Percentiles rank a stretch among this genome's conserved stretches.
Evolutionary conservation across 2,329 filamentous ascomycete species (phyloP).

Genomic region (Apiospora malaysiana): DNA sequence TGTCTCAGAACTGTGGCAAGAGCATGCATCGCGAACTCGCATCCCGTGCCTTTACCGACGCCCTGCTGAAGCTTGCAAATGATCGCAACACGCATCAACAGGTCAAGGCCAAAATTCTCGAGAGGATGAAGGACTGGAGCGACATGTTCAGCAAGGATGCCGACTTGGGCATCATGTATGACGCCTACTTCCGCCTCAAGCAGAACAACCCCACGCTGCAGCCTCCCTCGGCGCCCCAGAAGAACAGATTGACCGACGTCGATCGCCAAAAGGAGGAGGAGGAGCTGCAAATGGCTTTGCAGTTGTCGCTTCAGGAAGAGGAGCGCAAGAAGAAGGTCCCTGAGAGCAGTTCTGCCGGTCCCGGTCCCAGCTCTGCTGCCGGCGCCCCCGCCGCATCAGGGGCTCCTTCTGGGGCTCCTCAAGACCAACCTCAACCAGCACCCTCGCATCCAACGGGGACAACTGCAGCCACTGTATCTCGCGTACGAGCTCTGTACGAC

Average conservation of each 20-base stretch:
- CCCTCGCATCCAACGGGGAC: slow-evolving; percentile 78
- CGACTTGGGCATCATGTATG: slow-evolving; percentile 96
- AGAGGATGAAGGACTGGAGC: slow-evolving; percentile 95
- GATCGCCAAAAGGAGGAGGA: slow-evolving; percentile 97
- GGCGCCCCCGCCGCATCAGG: slow-evolving; percentile 33
- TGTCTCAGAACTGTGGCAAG: slow-evolving; percentile 90
- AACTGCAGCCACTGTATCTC: slow-evolving; percentile 93
- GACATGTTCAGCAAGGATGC: slow-evolving; percentile 91
- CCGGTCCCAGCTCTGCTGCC: slow-evolving; percentile 38
- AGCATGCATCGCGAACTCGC: slow-evolving; percentile 88
- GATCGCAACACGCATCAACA: slow-evolving; percentile 96
- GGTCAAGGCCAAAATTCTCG: slow-evolving; percentile 95
- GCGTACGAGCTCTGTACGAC: slow-evolving; percentile 91
- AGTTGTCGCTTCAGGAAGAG: slow-evolving; percentile 90
- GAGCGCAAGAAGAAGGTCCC: slow-evolving; percentile 60
- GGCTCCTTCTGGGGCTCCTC: slow-evolving; percentile 29
- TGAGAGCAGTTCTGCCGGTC: slow-evolving; percentile 39
- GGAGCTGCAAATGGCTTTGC: slow-evolving; percentile 94
- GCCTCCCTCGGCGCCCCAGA: slow-evolving; percentile 89
- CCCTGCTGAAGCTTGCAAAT: slow-evolving; percentile 85
- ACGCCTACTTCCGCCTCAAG: slow-evolving; percentile 89
- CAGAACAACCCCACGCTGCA: slow-evolving; percentile 85
- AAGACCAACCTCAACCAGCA: slow-evolving; percentile 49
- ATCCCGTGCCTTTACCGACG: slow-evolving; percentile 92
- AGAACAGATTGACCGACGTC: slow-evolving; percentile 86